Percentiles rank a stretch among this genome's conserved stretches.
phyloP scores from a whole-genome alignment of 345 rosid species.

The Euphorbia peplus region DNA sequence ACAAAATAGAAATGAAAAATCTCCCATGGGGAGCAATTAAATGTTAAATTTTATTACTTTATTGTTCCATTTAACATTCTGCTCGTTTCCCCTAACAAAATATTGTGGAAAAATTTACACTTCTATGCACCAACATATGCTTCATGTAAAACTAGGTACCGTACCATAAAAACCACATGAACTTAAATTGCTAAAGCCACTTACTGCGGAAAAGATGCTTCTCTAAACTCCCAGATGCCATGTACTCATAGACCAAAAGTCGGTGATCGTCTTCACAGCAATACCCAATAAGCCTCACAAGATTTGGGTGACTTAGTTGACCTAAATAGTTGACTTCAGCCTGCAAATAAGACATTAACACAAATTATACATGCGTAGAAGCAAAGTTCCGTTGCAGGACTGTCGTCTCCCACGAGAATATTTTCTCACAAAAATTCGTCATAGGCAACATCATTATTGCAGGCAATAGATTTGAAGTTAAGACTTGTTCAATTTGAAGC shows the following conservation, averaged over 20 bases:
- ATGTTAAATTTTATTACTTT: background rate
- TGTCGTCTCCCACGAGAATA: no score
- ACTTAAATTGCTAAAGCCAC: slow-evolving; percentile 22
- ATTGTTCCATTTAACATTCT: no score
- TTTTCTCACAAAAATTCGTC: background rate
- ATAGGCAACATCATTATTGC: background rate
- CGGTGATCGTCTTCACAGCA: slow-evolving; percentile 98
- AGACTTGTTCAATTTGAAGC: no score
- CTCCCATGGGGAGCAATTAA: background rate
- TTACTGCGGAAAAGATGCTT: slow-evolving; percentile 95
- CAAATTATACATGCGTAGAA: background rate
- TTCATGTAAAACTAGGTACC: background rate
- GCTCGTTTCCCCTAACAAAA: background rate
- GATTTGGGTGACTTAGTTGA: slow-evolving; percentile 82
- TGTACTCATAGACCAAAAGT: slow-evolving; percentile 83
- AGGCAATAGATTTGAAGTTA: no score
- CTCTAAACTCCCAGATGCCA: slow-evolving; percentile 92
- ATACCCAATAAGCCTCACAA: slow-evolving; percentile 96
- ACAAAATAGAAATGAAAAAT: background rate
- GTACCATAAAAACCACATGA: background rate
- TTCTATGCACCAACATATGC: background rate
- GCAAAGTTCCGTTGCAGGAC: background rate
- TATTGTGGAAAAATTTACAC: background rate
- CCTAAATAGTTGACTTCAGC: slow-evolving; percentile 96
- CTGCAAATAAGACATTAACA: slow-evolving; percentile 47